A percentile compares a stretch with the other conserved stretches of the same genome.
Evolutionary conservation across 2,329 filamentous ascomycete genomes (phyloP).

Genomic region (Cadophora gregata): DNA sequence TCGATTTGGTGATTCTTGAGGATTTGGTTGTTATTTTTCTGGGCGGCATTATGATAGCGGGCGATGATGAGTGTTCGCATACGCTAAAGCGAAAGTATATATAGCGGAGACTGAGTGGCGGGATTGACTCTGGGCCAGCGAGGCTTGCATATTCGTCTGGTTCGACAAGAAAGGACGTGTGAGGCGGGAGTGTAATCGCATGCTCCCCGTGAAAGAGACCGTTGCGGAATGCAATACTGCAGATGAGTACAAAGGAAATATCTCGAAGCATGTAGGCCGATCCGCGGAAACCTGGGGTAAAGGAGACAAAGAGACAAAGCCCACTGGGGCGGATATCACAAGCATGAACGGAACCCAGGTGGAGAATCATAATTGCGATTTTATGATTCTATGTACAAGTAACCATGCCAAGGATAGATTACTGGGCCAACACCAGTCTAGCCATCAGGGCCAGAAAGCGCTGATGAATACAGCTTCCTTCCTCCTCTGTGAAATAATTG

Average conservation of each 20-base stretch:
- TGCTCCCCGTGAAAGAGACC: background rate
- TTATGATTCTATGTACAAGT: slow-evolving; percentile 13
- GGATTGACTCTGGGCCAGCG: background rate
- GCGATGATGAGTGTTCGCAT: background rate
- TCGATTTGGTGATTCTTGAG: background rate
- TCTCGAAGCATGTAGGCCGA: background rate
- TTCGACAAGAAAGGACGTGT: background rate
- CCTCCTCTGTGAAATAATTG: background rate
- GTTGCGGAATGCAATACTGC: background rate
- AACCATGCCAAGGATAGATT: background rate
- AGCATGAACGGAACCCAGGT: background rate
- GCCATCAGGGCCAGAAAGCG: background rate
- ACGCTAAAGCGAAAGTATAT: background rate
- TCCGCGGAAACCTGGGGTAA: background rate
- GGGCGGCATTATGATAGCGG: background rate
- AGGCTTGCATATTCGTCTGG: background rate
- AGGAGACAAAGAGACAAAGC: background rate
- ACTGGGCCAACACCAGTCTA: background rate
- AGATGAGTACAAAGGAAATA: background rate
- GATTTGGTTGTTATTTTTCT: background rate
- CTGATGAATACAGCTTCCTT: slow-evolving; percentile 2
- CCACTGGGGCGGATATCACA: background rate
- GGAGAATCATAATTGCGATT: slow-evolving; percentile 9
- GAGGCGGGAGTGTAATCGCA: background rate
- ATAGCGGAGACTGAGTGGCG: background rate